Conservation (phyloP, 371 early-diverging fungal genomes). For the Entomophthora muscae region DNA sequence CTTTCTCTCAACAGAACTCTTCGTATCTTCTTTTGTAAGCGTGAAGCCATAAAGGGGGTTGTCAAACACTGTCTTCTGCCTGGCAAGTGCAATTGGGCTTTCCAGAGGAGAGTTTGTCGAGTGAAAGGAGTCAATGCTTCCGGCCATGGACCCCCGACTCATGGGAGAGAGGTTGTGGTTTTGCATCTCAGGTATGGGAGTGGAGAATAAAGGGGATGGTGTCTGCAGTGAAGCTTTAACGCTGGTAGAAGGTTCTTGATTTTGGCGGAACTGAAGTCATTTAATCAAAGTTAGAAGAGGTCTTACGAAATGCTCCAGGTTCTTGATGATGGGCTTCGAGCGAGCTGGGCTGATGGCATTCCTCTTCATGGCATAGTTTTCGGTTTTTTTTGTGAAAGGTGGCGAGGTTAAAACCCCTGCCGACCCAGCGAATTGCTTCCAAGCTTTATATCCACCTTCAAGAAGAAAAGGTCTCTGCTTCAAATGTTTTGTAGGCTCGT, state of each 20-base stretch:
- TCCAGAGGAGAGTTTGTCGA: not conserved
- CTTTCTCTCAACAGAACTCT: slow-evolving; percentile 9
- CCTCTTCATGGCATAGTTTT: slow-evolving; percentile 12
- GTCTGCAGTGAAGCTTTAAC: not conserved
- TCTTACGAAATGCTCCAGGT: slow-evolving; percentile 6
- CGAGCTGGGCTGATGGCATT: slow-evolving; percentile 8
- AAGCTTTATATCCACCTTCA: slow-evolving; percentile 58
- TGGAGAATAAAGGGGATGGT: slow-evolving; percentile 11
- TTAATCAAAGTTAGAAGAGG: not conserved
- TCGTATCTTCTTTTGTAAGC: slow-evolving; percentile 11
- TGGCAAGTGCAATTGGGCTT: slow-evolving; percentile 7
- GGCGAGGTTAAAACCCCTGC: slow-evolving; percentile 18
- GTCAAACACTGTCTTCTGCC: slow-evolving; percentile 34
- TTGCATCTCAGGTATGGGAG: slow-evolving; percentile 8
- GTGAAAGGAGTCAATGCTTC: not conserved
- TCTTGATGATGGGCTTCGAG: slow-evolving; percentile 3
- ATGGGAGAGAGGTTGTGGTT: slow-evolving; percentile 9
- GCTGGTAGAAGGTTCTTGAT: not conserved
- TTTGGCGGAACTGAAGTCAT: not conserved
- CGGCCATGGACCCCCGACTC: not conserved
- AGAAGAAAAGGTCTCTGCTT: slow-evolving; percentile 37
- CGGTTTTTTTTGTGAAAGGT: not conserved
- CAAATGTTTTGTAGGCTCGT: slow-evolving; percentile 29
- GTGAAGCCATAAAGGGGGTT: slow-evolving; percentile 40
- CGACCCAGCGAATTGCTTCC: slow-evolving; percentile 29